Evolutionary conservation across 1,284 basidiomycete species (phyloP).

Genomic region (Pulveroboletus sp.): DNA sequence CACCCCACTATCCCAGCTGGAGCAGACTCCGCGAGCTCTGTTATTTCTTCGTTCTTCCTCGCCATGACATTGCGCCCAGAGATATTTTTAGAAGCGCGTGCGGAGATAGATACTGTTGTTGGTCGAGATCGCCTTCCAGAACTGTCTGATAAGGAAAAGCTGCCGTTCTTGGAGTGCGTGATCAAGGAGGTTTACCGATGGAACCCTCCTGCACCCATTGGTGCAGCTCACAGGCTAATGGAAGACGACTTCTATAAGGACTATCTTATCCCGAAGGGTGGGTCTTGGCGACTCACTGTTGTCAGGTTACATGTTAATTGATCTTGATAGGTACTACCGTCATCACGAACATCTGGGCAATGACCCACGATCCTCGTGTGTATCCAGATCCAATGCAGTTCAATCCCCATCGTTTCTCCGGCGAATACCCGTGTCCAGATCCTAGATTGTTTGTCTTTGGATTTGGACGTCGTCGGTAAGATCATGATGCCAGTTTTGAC

Average conservation of each 20-base stretch:
- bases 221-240: slow-evolving; percentile 4
- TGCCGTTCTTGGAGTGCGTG: not conserved
- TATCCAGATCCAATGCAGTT: slow-evolving; percentile 3
- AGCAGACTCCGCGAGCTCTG: slow-evolving; percentile 4
- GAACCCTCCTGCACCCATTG: not conserved
- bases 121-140: not conserved
- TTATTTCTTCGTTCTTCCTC: slow-evolving; percentile 5
- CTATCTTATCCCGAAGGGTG: slow-evolving; percentile 7
- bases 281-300: not conserved
- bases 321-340: not conserved
- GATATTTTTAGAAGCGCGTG: not conserved
- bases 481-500: not conserved
- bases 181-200: not conserved
- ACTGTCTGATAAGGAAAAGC: not conserved
- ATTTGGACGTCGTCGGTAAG: slow-evolving; percentile 7
- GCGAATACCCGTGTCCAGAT: not conserved
- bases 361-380: slow-evolving; percentile 5
- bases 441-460: slow-evolving; percentile 3
- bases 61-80: not conserved
- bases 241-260: slow-evolving; percentile 2
- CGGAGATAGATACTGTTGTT: not conserved
- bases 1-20: not conserved
- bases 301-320: not conserved
- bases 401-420: slow-evolving; percentile 3
- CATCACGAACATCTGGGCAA: slow-evolving; percentile 4